phyloP scores from a whole-genome alignment of 176 grass and related monocot genomes.

The Alloteropsis semialata region DNA sequence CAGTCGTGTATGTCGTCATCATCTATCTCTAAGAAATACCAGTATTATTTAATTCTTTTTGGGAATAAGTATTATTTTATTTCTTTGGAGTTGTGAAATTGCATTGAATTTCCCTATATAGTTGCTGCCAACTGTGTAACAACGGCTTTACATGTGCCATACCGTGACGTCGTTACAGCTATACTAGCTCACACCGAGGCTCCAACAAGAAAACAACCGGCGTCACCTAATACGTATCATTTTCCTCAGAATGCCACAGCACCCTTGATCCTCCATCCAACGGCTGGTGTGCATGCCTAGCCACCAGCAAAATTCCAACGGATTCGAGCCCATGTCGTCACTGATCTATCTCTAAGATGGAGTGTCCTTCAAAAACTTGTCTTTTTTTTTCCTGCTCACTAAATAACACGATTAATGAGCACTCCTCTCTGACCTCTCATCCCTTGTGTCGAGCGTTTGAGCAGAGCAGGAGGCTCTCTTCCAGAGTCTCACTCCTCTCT shows the following conservation, averaged over 20 bases:
- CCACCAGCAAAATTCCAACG: background rate
- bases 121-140: constrained; percentile 16
- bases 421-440: too few species aligned
- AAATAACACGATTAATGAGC: constrained; percentile 13
- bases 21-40: background rate
- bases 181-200: background rate
- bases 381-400: background rate
- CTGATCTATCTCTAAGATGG: constrained; percentile 8
- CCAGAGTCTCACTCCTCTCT: background rate
- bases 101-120: background rate
- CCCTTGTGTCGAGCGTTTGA: background rate
- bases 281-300: background rate
- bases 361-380: background rate
- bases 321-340: constrained; percentile 15
- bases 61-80: too few species aligned
- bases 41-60: background rate
- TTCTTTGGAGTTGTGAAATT: background rate
- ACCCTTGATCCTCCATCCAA: background rate
- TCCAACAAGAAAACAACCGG: background rate
- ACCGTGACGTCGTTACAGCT: background rate
- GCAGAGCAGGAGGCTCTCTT: too few species aligned
- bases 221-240: background rate
- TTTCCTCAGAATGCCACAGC: background rate
- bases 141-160: constrained; percentile 14
- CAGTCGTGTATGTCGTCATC: background rate